Conservation (phyloP, 148 eudicot genomes). For the Dianthus caryophyllus region DNA sequence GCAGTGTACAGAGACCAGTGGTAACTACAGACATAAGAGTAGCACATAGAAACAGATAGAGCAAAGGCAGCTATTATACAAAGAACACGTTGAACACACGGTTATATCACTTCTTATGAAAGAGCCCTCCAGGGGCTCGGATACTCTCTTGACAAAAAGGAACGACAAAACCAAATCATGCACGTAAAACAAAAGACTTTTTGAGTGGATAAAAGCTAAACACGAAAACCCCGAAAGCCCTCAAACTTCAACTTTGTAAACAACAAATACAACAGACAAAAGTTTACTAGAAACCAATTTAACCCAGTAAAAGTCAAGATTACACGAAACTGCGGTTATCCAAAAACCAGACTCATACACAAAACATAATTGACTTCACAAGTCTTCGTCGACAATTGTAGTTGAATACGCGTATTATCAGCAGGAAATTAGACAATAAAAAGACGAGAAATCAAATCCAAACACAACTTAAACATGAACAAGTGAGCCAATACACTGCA, state of each 20-base stretch:
- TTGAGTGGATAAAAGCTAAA: background rate
- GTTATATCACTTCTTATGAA: background rate
- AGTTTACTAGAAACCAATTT: no score
- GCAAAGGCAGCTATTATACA: background rate
- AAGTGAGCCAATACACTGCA: background rate
- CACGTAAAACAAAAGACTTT: background rate
- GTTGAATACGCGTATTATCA: no score
- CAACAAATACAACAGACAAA: background rate
- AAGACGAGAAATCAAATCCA: background rate
- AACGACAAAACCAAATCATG: background rate
- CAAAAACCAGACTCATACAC: no score
- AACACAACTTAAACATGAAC: background rate
- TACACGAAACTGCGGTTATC: background rate
- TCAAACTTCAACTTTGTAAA: background rate
- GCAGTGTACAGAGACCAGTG: background rate
- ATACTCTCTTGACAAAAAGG: background rate
- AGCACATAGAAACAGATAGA: background rate
- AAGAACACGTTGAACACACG: background rate
- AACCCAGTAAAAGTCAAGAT: background rate
- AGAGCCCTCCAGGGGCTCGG: background rate
- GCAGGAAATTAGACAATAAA: background rate
- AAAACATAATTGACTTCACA: no score
- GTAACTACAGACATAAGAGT: background rate
- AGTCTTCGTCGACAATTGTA: no score
- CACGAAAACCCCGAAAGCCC: no score